Evolutionary conservation across 345 rosid species (phyloP).

Genomic region (Trapa incisa): DNA sequence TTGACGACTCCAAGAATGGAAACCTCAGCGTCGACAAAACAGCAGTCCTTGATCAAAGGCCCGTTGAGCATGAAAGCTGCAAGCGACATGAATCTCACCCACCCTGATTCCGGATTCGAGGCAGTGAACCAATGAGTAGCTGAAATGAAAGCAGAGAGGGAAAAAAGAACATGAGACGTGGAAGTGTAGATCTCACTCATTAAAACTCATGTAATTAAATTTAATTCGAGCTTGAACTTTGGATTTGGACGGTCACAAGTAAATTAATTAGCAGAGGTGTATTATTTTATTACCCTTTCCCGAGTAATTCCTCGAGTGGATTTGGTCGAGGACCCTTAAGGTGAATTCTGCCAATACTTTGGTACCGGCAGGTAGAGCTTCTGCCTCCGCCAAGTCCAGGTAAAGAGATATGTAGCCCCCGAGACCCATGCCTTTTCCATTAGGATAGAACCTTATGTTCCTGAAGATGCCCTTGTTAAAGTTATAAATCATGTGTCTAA

Average conservation of each 20-base stretch:
- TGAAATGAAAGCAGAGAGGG: conserved; percentile 7
- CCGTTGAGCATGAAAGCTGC: conserved; percentile 11
- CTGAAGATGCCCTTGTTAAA: conserved; percentile 9
- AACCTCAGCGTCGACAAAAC: conserved; percentile 30
- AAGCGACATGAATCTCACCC: conserved; percentile 19
- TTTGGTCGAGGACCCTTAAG: conserved; percentile 24
- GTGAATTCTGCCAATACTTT: conserved; percentile 23
- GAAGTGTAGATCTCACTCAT: not conserved
- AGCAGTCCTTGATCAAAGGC: conserved; percentile 15
- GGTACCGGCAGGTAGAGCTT: conserved; percentile 11
- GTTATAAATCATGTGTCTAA: too few species aligned
- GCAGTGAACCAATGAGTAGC: conserved; percentile 24
- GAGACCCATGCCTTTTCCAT: conserved; percentile 19
- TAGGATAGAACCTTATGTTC: conserved; percentile 26
- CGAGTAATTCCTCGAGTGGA: conserved; percentile 12
- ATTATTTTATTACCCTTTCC: conserved; percentile 25
- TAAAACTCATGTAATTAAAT: too few species aligned
- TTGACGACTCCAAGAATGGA: conserved; percentile 17
- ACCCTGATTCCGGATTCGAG: conserved; percentile 16
- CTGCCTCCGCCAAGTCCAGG: conserved; percentile 16
- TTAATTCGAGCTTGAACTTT: not conserved
- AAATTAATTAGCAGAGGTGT: not conserved
- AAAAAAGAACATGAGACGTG: not conserved
- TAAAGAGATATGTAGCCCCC: conserved; percentile 19
- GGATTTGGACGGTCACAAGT: too few species aligned